These are phyloP conservation scores for Phytophthora litchii DNA, from an alignment of 352 stramenopile genomes.

Conservation along the genomic window DNA sequence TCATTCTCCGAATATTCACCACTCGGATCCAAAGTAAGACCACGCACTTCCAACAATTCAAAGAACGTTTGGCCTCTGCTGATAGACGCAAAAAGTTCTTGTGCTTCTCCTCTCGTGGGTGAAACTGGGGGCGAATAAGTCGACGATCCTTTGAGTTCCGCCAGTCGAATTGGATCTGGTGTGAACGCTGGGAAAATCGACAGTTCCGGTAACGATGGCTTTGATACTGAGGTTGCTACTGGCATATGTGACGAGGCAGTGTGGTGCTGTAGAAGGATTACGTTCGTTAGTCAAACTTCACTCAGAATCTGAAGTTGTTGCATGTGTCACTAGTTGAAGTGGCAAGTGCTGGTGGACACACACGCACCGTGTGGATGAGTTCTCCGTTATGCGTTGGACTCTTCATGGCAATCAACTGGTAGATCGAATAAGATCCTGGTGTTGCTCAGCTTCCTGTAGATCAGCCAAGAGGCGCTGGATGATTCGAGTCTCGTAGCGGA, in stretches of 20 bases:
- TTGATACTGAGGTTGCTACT: neutral
- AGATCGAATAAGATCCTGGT: neutral
- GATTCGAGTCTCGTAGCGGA: conserved; percentile 23
- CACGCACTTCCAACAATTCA: conserved; percentile 28
- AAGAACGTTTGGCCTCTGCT: conserved; percentile 30
- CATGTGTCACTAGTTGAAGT: neutral
- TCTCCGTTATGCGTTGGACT: neutral
- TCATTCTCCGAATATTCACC: conserved; percentile 1
- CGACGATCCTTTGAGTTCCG: conserved; percentile 21
- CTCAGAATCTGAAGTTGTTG: conserved; percentile 18
- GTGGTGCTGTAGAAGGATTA: neutral
- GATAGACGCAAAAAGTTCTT: conserved; percentile 36
- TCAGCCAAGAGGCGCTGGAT: conserved; percentile 5
- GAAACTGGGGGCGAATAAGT: conserved; percentile 22
- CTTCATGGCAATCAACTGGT: conserved; percentile 3
- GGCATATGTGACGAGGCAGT: conserved; percentile 11
- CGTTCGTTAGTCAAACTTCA: conserved; percentile 8
- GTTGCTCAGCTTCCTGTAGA: neutral
- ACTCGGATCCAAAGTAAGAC: conserved; percentile 13
- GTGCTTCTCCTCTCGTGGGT: conserved; percentile 12
- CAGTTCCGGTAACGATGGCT: conserved; percentile 11
- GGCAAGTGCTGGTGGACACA: neutral
- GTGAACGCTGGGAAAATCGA: conserved; percentile 36
- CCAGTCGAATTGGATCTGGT: conserved; percentile 18
- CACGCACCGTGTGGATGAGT: conserved; percentile 8